phyloP scores from a whole-genome alignment of 495 filamentous ascomycete species.

The Gamarada debralockiae region DNA sequence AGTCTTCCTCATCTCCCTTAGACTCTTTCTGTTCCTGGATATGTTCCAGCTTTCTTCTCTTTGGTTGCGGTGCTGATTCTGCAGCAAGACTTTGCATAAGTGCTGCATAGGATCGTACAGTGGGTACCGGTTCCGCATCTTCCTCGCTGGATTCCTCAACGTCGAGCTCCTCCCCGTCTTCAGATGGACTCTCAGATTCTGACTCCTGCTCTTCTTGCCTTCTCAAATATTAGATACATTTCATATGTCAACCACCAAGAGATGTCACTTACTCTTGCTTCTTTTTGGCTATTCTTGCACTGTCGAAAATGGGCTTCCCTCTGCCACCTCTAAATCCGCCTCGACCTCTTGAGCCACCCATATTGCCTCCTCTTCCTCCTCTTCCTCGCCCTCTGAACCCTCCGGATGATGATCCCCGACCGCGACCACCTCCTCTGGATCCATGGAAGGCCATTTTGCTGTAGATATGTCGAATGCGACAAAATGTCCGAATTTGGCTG shows the following conservation, averaged over 20 bases:
- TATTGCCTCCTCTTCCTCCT: conserved; percentile 18
- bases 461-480: neutral
- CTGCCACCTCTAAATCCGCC: conserved; percentile 34
- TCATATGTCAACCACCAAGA: neutral
- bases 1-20: conserved; percentile 7
- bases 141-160: conserved; percentile 30
- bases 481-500: neutral
- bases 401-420: conserved; percentile 7
- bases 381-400: conserved; percentile 17
- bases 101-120: conserved; percentile 55
- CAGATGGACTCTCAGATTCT: conserved; percentile 29
- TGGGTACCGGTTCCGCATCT: conserved; percentile 34
- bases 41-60: conserved; percentile 63
- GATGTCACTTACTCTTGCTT: conserved; percentile 31
- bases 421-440: conserved; percentile 23
- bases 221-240: conserved; percentile 10
- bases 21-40: conserved; percentile 7
- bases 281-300: conserved; percentile 30
- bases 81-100: conserved; percentile 61
- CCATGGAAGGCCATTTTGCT: conserved; percentile 23
- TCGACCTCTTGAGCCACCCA: conserved; percentile 32
- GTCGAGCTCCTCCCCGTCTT: conserved; percentile 42
- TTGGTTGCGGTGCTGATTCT: conserved; percentile 52
- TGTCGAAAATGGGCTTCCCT: conserved; percentile 33
- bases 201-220: conserved; percentile 20